Conservation (phyloP, 495 filamentous ascomycete genomes). For the Daldinia bambusicola region DNA sequence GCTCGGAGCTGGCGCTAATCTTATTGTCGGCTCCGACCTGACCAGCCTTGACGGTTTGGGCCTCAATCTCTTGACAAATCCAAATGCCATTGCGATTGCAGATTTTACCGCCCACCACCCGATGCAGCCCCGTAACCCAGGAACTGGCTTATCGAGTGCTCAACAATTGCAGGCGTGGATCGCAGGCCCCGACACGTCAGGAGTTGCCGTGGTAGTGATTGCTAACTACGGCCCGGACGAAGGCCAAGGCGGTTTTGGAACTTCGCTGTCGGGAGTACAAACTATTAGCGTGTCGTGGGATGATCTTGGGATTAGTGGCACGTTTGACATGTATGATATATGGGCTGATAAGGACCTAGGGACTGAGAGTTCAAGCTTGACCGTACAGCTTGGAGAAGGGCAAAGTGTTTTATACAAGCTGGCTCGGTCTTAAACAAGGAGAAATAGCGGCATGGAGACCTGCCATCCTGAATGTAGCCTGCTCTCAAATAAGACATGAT, state of each 20-base stretch:
- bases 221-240: conserved; percentile 47
- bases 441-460: background rate
- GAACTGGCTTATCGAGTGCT: conserved; percentile 37
- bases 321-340: conserved; percentile 35
- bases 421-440: conserved; percentile 12
- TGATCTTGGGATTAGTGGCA: conserved; percentile 43
- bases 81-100: conserved; percentile 33
- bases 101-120: conserved; percentile 40
- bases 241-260: conserved; percentile 42
- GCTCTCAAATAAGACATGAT: too few relatives aligned
- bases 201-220: conserved; percentile 42
- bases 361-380: conserved; percentile 21
- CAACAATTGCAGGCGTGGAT: conserved; percentile 51
- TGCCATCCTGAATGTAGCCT: too few relatives aligned
- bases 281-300: conserved; percentile 37
- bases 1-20: conserved; percentile 48
- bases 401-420: conserved; percentile 33
- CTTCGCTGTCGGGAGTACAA: conserved; percentile 31
- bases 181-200: conserved; percentile 39
- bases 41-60: conserved; percentile 43
- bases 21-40: conserved; percentile 47
- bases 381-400: conserved; percentile 49
- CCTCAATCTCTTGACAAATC: conserved; percentile 34
- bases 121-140: conserved; percentile 50
- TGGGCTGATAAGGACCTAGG: conserved; percentile 39